A percentile compares a stretch with the other conserved stretches of the same genome.
Evolutionary conservation across 108 stramenopile species (phyloP).

Genomic region (Ochromonas danica): DNA sequence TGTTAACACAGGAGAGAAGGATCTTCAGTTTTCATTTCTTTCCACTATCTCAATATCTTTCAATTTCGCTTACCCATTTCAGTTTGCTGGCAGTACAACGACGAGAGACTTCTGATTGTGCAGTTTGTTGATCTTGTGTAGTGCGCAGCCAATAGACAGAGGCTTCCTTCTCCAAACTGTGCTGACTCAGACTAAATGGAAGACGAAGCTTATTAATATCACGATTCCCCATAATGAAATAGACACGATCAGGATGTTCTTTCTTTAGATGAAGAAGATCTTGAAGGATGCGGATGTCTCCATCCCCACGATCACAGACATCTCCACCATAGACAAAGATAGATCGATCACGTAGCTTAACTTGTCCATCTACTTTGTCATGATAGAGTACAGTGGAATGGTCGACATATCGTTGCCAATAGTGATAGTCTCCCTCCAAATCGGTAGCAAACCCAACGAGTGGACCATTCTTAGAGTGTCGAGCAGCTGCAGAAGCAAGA

Average conservation of each 20-base stretch:
- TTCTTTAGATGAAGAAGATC: slow-evolving; percentile 68
- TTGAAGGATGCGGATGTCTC: slow-evolving; percentile 74
- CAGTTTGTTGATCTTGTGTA: no score
- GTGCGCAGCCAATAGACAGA: not conserved
- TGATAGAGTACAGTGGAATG: slow-evolving; percentile 62
- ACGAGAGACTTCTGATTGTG: not conserved
- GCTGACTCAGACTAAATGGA: slow-evolving; percentile 61
- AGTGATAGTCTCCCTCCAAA: slow-evolving; percentile 75
- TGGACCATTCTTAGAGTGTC: no score
- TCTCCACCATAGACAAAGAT: slow-evolving; percentile 70
- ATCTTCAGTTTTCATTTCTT: no score
- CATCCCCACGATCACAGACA: slow-evolving; percentile 77
- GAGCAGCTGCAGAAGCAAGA: no score
- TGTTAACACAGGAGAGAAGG: not conserved
- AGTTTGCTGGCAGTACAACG: not conserved
- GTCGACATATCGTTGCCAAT: slow-evolving; percentile 59
- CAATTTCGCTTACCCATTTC: slow-evolving; percentile 27
- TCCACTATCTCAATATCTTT: no score
- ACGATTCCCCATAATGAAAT: slow-evolving; percentile 78
- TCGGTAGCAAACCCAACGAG: slow-evolving; percentile 69
- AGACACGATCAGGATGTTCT: slow-evolving; percentile 68
- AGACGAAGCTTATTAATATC: slow-evolving; percentile 83
- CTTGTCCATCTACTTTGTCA: slow-evolving; percentile 52
- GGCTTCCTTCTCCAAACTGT: not conserved
- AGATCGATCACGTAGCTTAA: slow-evolving; percentile 13